Conservation (phyloP, 805 yeast species). For the Yueomyces sinensis region DNA sequence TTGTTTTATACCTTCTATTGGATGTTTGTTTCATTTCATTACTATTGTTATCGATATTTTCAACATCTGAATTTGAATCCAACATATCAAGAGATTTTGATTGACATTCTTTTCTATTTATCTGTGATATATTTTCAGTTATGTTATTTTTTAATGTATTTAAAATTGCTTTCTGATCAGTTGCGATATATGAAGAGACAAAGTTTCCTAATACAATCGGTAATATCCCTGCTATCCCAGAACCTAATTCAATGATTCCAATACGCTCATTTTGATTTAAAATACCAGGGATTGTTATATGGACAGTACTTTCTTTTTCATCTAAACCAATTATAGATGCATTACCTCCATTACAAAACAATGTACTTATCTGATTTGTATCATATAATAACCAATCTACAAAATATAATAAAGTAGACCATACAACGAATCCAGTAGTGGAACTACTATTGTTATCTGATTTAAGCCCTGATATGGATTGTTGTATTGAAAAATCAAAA, state of each 20-base stretch:
- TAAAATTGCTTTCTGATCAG: conserved; percentile 23
- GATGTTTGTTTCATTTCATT: not conserved
- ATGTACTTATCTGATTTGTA: conserved; percentile 3
- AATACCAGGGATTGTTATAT: not conserved
- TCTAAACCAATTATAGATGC: not conserved
- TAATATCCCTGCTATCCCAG: conserved; percentile 22
- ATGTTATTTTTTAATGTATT: conserved; percentile 16
- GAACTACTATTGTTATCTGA: conserved; percentile 23
- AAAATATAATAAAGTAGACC: conserved; percentile 24
- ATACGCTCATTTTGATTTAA: conserved; percentile 1
- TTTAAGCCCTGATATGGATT: conserved; percentile 16
- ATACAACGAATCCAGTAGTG: conserved; percentile 25
- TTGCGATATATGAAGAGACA: conserved; percentile 16
- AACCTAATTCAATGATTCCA: conserved; percentile 20
- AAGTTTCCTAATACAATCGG: conserved; percentile 18
- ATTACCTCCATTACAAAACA: conserved; percentile 8
- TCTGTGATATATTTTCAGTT: conserved; percentile 13
- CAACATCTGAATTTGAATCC: not conserved
- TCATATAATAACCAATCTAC: conserved; percentile 22
- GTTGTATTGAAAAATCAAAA: conserved; percentile 2
- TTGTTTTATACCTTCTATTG: conserved; percentile 1
- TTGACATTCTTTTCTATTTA: conserved; percentile 9
- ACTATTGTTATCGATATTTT: not conserved
- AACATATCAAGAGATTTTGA: conserved; percentile 5
- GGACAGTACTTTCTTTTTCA: not conserved